Percentiles rank a stretch among this genome's conserved stretches.
phyloP scores from a whole-genome alignment of 805 yeast genomes.

The Zygosaccharomyces rouxii region DNA sequence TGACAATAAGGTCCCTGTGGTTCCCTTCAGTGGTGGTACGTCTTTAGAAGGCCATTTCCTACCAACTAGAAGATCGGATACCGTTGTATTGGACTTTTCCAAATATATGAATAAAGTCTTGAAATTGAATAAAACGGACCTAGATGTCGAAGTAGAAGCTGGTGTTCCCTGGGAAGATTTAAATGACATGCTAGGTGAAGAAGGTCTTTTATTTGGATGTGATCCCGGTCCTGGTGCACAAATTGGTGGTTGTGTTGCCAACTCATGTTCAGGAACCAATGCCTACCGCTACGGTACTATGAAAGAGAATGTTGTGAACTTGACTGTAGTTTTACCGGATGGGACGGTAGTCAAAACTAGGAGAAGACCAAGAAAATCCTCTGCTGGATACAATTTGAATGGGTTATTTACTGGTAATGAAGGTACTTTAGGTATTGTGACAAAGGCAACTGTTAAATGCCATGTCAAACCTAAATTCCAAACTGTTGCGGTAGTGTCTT shows the following conservation, averaged over 20 bases:
- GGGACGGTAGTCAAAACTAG: conserved; percentile 73
- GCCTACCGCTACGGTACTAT: conserved; percentile 78
- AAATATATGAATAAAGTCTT: conserved; percentile 53
- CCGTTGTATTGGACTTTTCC: conserved; percentile 56
- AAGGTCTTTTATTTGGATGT: conserved; percentile 63
- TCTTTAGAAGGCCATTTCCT: conserved; percentile 79
- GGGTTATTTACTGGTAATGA: conserved; percentile 74
- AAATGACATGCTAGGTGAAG: conserved; percentile 45
- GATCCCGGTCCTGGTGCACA: conserved; percentile 80
- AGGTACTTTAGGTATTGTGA: conserved; percentile 74
- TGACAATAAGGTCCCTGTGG: conserved; percentile 58
- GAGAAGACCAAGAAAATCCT: conserved; percentile 68
- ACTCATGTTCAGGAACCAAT: conserved; percentile 76
- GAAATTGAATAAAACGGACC: conserved; percentile 54
- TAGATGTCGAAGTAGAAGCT: conserved; percentile 71
- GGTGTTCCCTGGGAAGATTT: conserved; percentile 78
- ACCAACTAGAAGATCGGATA: conserved; percentile 63
- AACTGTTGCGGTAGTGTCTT: conserved; percentile 64
- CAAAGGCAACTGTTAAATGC: conserved; percentile 69
- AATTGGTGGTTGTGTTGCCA: conserved; percentile 74
- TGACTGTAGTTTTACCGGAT: conserved; percentile 76
- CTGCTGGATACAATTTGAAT: conserved; percentile 77
- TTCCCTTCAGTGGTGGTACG: conserved; percentile 77
- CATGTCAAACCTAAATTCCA: conserved; percentile 63
- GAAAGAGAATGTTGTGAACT: conserved; percentile 63